A percentile compares a stretch with the other conserved stretches of the same genome.
These are phyloP conservation scores for Conoideocrella luteorostrata DNA, from an alignment of 2,329 filamentous ascomycete species.

Conservation along the genomic window DNA sequence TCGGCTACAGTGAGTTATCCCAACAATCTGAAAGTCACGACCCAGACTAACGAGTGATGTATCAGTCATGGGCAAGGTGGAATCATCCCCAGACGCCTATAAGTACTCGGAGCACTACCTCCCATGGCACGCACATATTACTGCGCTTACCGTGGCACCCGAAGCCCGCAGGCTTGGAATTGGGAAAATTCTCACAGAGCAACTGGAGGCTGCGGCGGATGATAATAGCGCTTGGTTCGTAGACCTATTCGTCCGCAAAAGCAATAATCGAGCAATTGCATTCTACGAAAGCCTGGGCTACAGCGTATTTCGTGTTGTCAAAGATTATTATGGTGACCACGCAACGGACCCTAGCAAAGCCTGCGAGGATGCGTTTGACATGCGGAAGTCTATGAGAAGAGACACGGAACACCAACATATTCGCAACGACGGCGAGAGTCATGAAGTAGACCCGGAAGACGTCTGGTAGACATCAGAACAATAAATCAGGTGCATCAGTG, in stretches of 20 bases:
- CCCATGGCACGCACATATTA: constrained; percentile 99
- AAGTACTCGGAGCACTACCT: constrained; percentile 80
- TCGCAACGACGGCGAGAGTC: constrained; percentile 71
- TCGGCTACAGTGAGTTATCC: constrained; percentile 74
- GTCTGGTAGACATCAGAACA: too few relatives aligned
- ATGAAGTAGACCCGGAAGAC: constrained; percentile 73
- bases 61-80: constrained; percentile 94
- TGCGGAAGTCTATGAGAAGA: constrained; percentile 84
- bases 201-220: constrained; percentile 77
- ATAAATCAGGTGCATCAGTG: too few relatives aligned
- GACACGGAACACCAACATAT: constrained; percentile 73
- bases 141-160: constrained; percentile 86
- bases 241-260: constrained; percentile 85
- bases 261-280: constrained; percentile 78
- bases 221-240: constrained; percentile 88
- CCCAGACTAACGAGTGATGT: constrained; percentile 19
- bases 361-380: constrained; percentile 89
- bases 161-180: constrained; percentile 80
- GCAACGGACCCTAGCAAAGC: constrained; percentile 54
- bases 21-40: constrained; percentile 1
- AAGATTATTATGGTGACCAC: constrained; percentile 90
- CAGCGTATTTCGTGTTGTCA: constrained; percentile 79
- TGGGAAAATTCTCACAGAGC: constrained; percentile 73
- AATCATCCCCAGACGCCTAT: constrained; percentile 72
- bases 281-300: constrained; percentile 93